A percentile compares a stretch with the other conserved stretches of the same genome.
phyloP scores from a whole-genome alignment of 2,329 filamentous ascomycete species.

The Hypomyces perniciosus region DNA sequence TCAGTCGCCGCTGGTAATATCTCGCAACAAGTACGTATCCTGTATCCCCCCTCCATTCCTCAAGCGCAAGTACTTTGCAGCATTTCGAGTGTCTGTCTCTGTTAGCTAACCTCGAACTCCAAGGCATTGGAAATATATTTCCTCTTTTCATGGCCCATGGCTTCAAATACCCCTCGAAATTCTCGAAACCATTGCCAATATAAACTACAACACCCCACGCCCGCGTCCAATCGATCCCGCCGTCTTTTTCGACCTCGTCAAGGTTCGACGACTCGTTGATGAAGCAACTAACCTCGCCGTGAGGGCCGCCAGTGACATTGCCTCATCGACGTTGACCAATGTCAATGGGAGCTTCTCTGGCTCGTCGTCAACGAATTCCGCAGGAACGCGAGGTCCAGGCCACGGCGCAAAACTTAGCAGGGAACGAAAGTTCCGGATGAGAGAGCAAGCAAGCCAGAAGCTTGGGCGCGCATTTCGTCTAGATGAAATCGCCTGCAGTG shows the following conservation, averaged over 20 bases:
- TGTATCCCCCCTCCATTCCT: not conserved
- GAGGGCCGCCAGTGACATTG: slow-evolving; percentile 67
- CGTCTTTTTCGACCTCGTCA: slow-evolving; percentile 77
- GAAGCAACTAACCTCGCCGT: slow-evolving; percentile 74
- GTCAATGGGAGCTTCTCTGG: slow-evolving; percentile 35
- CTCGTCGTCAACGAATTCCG: slow-evolving; percentile 15
- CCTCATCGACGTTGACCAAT: slow-evolving; percentile 57
- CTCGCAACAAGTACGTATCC: slow-evolving; percentile 60
- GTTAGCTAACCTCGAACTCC: not conserved
- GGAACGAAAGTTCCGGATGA: slow-evolving; percentile 71
- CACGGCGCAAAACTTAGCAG: slow-evolving; percentile 63
- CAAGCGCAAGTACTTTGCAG: too few relatives aligned
- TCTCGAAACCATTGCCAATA: slow-evolving; percentile 70
- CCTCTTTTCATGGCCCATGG: slow-evolving; percentile 78
- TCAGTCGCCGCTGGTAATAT: slow-evolving; percentile 27
- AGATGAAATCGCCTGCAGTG: slow-evolving; percentile 77
- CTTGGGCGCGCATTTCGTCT: slow-evolving; percentile 70
- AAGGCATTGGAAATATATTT: slow-evolving; percentile 82
- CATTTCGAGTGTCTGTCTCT: not conserved
- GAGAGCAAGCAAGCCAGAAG: slow-evolving; percentile 73
- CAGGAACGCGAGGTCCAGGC: slow-evolving; percentile 39
- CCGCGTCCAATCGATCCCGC: slow-evolving; percentile 74
- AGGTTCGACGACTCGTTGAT: slow-evolving; percentile 73
- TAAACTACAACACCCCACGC: slow-evolving; percentile 70
- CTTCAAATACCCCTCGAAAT: slow-evolving; percentile 72